Evolutionary conservation across 208 protist genomes (phyloP).

Genomic region (Kentomonas sorsogonicus): DNA sequence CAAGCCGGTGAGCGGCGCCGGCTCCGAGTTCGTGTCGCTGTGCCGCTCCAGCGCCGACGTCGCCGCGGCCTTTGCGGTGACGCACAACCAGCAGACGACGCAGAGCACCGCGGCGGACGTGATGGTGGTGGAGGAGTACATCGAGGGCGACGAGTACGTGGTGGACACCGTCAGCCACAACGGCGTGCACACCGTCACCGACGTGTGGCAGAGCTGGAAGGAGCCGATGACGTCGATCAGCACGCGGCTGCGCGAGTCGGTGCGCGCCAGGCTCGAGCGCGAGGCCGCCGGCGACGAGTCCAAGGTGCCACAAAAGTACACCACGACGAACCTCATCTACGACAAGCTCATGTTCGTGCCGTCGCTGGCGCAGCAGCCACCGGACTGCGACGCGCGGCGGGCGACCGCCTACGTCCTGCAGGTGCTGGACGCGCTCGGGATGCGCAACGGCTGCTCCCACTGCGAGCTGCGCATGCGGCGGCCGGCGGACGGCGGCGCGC

Average conservation of each 20-base stretch:
- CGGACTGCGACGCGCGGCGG: conserved; percentile 34
- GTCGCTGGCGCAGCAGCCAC: conserved; percentile 33
- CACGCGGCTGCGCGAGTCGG: conserved; percentile 26
- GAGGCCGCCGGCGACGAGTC: background rate
- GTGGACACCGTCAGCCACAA: conserved; percentile 76
- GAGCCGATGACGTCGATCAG: conserved; percentile 34
- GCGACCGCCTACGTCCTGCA: conserved; percentile 70
- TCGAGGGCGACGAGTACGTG: conserved; percentile 82
- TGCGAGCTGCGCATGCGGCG: conserved; percentile 81
- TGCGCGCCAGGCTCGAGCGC: no score
- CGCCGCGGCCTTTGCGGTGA: conserved; percentile 40
- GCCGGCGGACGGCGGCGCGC: conserved; percentile 35
- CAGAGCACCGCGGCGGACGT: conserved; percentile 39
- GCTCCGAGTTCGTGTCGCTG: conserved; percentile 78
- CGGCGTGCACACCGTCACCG: conserved; percentile 70
- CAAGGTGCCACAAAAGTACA: conserved; percentile 1
- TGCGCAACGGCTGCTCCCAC: conserved; percentile 73
- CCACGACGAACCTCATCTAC: conserved; percentile 62
- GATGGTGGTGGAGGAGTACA: conserved; percentile 85
- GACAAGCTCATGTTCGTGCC: conserved; percentile 67
- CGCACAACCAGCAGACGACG: conserved; percentile 30
- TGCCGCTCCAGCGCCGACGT: conserved; percentile 55
- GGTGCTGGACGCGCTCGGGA: conserved; percentile 64
- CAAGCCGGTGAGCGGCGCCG: conserved; percentile 76
- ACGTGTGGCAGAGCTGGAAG: conserved; percentile 87